Percentiles rank a stretch among this genome's conserved stretches.
Evolutionary conservation across 768 basidiomycete genomes (phyloP).

Genomic region (Collybia nuda): DNA sequence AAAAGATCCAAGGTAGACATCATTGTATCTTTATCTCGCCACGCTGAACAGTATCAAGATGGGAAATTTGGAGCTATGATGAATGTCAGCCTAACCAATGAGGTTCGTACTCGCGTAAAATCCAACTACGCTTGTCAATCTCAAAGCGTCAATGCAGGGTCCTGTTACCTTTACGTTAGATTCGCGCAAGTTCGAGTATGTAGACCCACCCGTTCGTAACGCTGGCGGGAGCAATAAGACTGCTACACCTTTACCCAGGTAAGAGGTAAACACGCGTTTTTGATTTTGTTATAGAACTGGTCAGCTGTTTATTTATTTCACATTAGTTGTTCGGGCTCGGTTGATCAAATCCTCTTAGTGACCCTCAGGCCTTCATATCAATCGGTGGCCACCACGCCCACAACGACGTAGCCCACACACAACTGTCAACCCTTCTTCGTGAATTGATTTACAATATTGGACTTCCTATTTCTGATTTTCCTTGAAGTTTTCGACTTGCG

Average conservation of each 20-base stretch:
- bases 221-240: slow-evolving; percentile 7
- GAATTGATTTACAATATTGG: too few species aligned
- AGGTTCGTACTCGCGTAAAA: slow-evolving; percentile 45
- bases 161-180: slow-evolving; percentile 86
- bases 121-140: too few species aligned
- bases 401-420: too few species aligned
- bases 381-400: too few species aligned
- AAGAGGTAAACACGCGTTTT: background rate
- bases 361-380: too few species aligned
- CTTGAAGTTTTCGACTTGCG: too few species aligned
- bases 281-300: background rate
- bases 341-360: too few species aligned
- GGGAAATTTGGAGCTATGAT: slow-evolving; percentile 98
- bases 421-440: too few species aligned
- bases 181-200: slow-evolving; percentile 75
- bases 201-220: slow-evolving; percentile 24
- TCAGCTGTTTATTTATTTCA: too few species aligned
- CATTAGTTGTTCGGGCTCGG: too few species aligned
- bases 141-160: slow-evolving; percentile 43
- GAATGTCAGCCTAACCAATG: slow-evolving; percentile 84
- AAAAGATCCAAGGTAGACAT: slow-evolving; percentile 74
- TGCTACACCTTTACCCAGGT: slow-evolving; percentile 1
- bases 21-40: background rate
- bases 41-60: slow-evolving; percentile 44
- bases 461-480: too few species aligned